These are phyloP conservation scores for Thelephora aurantiotincta DNA, from an alignment of 768 basidiomycete genomes.

Conservation along the genomic window DNA sequence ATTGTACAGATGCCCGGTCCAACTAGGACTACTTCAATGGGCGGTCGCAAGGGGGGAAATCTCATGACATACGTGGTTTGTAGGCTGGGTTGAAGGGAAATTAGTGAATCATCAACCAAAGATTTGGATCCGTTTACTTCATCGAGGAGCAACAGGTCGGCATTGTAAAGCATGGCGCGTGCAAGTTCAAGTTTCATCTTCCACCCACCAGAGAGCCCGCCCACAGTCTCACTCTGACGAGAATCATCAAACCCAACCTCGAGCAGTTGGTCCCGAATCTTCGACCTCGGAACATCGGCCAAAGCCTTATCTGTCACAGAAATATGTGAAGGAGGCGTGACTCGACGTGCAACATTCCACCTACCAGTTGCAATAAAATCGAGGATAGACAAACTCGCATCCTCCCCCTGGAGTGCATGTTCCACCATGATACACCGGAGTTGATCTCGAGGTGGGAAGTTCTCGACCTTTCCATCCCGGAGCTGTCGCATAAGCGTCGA, in stretches of 20 bases:
- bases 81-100: conserved; percentile 38
- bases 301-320: conserved; percentile 49
- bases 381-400: conserved; percentile 65
- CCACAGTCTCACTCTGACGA: conserved; percentile 75
- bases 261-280: conserved; percentile 64
- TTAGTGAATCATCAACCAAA: conserved; percentile 11
- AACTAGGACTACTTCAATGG: conserved; percentile 27
- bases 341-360: conserved; percentile 10
- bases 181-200: conserved; percentile 98
- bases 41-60: not conserved
- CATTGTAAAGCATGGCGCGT: conserved; percentile 93
- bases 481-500: conserved; percentile 93
- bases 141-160: conserved; percentile 72
- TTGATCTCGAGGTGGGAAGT: conserved; percentile 82
- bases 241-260: conserved; percentile 88
- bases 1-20: conserved; percentile 73
- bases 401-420: conserved; percentile 91
- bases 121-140: conserved; percentile 34
- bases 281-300: conserved; percentile 40
- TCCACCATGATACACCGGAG: conserved; percentile 93
- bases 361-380: conserved; percentile 83
- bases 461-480: conserved; percentile 89
- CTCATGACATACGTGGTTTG: conserved; percentile 62
- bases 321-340: not conserved
- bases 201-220: conserved; percentile 92